Evolutionary conservation across 2,329 filamentous ascomycete genomes (phyloP), one percentile per base, ranked within the genome.

Genomic region (Talaromyces sp.): DNA sequence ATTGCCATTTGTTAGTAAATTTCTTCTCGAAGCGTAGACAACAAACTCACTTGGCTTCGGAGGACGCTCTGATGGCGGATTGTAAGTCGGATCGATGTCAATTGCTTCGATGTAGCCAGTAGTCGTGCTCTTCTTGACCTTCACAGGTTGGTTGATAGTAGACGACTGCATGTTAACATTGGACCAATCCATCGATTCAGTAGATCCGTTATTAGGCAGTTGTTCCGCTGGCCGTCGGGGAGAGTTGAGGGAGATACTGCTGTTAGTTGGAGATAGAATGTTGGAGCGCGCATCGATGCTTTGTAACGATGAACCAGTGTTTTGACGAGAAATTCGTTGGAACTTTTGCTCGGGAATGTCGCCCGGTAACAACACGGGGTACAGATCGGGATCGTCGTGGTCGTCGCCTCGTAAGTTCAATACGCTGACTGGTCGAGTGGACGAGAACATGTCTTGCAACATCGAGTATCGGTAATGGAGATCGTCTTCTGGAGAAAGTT

Each of bases 21-120:
- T 21, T 53, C 26, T 27, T 29, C 11, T 3, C 17, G 8, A 29
- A 27, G 19, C 11, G 4, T 21, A 58, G 56, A 32, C 26, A 27
- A 10, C 38, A 58, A 54, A 70, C 82, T 72, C 79, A 85, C 83
- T 79, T 65, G 86, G 85, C 72, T 91, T 95, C 21, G 86, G 79
- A 9, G 82, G 78, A 60, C 83, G 85, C 68, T 95, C 90, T 0
- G 83, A 77, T 0, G 92, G 92, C 51, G 94, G 88, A 61, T 88
- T 85, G 71, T 97, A 99, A 2, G 83, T 84, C 17, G 87, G 80
- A 71, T 97, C 94, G n/a, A 97, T 91, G 32, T 91, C 94, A 8
- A 96, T 77, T 0, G 92, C 91, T 71, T 97, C 92, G 64, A 97
- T 94, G 87, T 89, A 96, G 6, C 90, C 89, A 62, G 85, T 88